A percentile compares a stretch with the other conserved stretches of the same genome.
Conservation (phyloP, 2,329 filamentous ascomycete genomes). For the Peltaster fructicola region DNA sequence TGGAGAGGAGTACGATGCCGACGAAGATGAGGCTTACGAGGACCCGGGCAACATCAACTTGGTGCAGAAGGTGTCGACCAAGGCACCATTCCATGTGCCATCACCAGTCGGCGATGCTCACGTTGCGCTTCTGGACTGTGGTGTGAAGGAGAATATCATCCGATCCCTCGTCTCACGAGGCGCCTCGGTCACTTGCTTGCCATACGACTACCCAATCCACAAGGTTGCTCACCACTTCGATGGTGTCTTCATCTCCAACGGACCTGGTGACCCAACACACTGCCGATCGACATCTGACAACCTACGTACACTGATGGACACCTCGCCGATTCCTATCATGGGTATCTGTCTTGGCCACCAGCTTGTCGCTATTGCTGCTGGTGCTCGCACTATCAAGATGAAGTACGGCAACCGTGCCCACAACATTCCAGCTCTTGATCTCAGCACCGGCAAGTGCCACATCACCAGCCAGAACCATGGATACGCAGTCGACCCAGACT, state of each 20-base stretch:
- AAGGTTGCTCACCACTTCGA: slow-evolving; percentile 97
- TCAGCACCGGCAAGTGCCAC: slow-evolving; percentile 93
- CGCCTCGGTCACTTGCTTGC: slow-evolving; percentile 83
- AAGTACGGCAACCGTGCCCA: slow-evolving; percentile 98
- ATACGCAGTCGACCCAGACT: slow-evolving; percentile 78
- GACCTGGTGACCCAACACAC: slow-evolving; percentile 93
- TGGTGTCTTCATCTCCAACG: slow-evolving; percentile 97
- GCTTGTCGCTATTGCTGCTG: slow-evolving; percentile 75
- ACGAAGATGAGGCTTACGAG: slow-evolving; percentile 90
- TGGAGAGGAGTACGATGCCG: slow-evolving; percentile 94
- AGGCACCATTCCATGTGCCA: slow-evolving; percentile 89
- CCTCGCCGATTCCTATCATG: slow-evolving; percentile 81
- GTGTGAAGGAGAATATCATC: slow-evolving; percentile 99
- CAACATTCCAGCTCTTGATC: slow-evolving; percentile 89
- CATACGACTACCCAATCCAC: slow-evolving; percentile 93
- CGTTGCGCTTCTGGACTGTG: slow-evolving; percentile 89
- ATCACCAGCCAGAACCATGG: slow-evolving; percentile 98
- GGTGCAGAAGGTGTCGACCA: slow-evolving; percentile 90
- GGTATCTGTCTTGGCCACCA: slow-evolving; percentile 97
- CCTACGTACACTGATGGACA: slow-evolving; percentile 76
- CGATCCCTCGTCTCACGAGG: slow-evolving; percentile 84
- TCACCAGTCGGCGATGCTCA: slow-evolving; percentile 71
- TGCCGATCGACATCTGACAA: slow-evolving; percentile 90
- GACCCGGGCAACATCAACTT: slow-evolving; percentile 95
- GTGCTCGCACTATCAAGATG: slow-evolving; percentile 84